Evolutionary conservation across 768 basidiomycete genomes (phyloP), one percentile per base, ranked within the genome.

Genomic region (Tylopilus sp.): DNA sequence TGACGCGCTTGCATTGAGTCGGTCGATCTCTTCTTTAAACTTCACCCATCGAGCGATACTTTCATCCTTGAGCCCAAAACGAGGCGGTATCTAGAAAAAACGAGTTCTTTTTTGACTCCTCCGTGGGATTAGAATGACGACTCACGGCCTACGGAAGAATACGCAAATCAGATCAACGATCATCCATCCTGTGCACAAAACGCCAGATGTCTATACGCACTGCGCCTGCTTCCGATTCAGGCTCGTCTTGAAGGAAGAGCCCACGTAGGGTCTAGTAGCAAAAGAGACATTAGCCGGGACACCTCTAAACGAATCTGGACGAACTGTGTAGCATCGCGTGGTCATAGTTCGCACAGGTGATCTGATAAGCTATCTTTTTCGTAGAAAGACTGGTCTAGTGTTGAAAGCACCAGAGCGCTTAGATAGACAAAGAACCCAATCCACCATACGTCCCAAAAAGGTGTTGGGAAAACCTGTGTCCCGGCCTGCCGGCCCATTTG

Each of bases 1-100:
- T 2, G 66, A 64, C 1, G 79, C 74, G 3, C 57, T 55, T 1
- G 59, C 53, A 51, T 86, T 84, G 48, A 88, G 61, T 15, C 63
- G 56, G 3, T 64, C 50, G 10, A 90, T 66, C 18, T 71, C 63
- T 0, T 41, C 28, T 42, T 64, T 64, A 57, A 86, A 74, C 6
- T 56, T 73, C 6, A 48, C 48, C 85, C 86, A 88, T 40, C 80
- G 71, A 26, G 75, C 66, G 1, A 70, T 50, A 0, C 78, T 73
- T 4, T 72, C 65, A 46, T 87, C 83, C 12, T 79, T 54, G 15
- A 87, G 73, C 15, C 84, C 86, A 47, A 88, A 85, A 15, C 77
- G 70, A 4, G 75, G 65, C 0, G 77, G 82, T 20, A 83, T 63
- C 84, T 86, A 62, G 15, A 43, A 30, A 22, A 1, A 13, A 41